Conservation (phyloP, 768 basidiomycete species). For the Gelatoporia subvermispora region DNA sequence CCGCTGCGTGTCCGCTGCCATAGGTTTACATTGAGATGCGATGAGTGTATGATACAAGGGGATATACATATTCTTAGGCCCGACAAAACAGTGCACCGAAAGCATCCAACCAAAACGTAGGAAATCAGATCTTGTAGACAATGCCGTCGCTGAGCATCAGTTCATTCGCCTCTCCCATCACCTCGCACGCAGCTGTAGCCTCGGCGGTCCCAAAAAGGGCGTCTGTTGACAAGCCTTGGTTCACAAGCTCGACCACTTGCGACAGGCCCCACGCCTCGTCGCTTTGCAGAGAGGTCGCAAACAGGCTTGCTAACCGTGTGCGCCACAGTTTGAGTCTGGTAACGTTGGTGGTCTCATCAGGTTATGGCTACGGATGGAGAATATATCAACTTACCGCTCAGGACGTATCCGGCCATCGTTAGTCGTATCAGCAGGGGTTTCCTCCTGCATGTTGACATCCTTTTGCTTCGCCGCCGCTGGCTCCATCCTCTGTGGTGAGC, state of each 20-base stretch:
- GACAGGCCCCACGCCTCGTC: slow-evolving; percentile 72
- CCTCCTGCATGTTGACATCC: slow-evolving; percentile 31
- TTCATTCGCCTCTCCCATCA: slow-evolving; percentile 77
- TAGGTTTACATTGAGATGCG: not conserved
- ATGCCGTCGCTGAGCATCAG: slow-evolving; percentile 86
- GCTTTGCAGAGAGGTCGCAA: slow-evolving; percentile 63
- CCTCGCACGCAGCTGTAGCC: slow-evolving; percentile 63
- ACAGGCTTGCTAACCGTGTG: slow-evolving; percentile 64
- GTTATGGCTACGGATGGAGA: slow-evolving; percentile 4
- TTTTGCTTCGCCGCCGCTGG: slow-evolving; percentile 31
- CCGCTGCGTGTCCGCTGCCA: not conserved
- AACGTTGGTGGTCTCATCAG: not conserved
- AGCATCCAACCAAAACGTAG: not conserved
- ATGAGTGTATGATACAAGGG: not conserved
- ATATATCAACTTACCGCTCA: slow-evolving; percentile 47
- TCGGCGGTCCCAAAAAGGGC: slow-evolving; percentile 78
- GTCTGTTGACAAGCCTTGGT: slow-evolving; percentile 64
- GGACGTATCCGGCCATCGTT: slow-evolving; percentile 43
- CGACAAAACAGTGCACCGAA: not conserved
- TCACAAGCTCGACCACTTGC: slow-evolving; percentile 68
- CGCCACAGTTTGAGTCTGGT: slow-evolving; percentile 78
- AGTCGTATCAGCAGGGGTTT: slow-evolving; percentile 32
- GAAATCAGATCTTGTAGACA: slow-evolving; percentile 73
- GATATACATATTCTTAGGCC: not conserved
- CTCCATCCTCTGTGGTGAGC: slow-evolving; percentile 42